Conservation (phyloP, 2,329 filamentous ascomycete species). For the Colletotrichum magnum region DNA sequence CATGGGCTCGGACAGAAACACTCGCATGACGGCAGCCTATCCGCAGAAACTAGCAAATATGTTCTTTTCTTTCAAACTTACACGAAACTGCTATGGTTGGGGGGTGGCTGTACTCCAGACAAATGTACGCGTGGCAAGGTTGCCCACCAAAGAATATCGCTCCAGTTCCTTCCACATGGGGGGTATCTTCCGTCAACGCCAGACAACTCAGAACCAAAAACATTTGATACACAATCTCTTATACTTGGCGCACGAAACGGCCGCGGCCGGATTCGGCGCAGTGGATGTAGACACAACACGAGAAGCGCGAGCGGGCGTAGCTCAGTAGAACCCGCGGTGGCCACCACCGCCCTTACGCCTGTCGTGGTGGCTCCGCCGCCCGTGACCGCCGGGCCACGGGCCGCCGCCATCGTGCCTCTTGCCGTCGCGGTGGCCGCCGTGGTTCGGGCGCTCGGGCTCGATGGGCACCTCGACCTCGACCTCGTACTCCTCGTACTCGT, state of each 20-base stretch:
- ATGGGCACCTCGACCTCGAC: conserved; percentile 81
- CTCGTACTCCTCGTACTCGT: conserved; percentile 83
- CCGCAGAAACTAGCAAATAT: too few relatives aligned
- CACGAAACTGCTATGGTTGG: background rate
- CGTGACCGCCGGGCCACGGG: conserved; percentile 13
- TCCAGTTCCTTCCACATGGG: conserved; percentile 19
- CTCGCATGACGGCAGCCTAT: too few relatives aligned
- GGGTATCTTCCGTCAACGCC: conserved; percentile 39
- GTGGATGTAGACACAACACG: background rate
- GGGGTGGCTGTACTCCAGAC: conserved; percentile 21
- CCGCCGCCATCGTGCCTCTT: conserved; percentile 27
- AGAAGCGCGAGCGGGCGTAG: background rate
- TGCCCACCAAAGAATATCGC: background rate
- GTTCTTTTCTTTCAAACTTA: background rate
- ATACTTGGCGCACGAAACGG: background rate
- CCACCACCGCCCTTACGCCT: conserved; percentile 32
- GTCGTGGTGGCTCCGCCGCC: conserved; percentile 22
- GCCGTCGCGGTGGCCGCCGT: conserved; percentile 24
- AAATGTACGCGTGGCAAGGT: background rate
- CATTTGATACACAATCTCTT: background rate
- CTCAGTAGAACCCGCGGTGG: conserved; percentile 32
- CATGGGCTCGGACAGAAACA: too few relatives aligned
- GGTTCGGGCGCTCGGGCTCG: conserved; percentile 45
- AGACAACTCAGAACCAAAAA: conserved; percentile 29
- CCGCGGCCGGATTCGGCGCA: background rate